These are phyloP conservation scores for Ceratocystis cubensis DNA, from an alignment of 2,329 filamentous ascomycete species.

Conservation along the genomic window DNA sequence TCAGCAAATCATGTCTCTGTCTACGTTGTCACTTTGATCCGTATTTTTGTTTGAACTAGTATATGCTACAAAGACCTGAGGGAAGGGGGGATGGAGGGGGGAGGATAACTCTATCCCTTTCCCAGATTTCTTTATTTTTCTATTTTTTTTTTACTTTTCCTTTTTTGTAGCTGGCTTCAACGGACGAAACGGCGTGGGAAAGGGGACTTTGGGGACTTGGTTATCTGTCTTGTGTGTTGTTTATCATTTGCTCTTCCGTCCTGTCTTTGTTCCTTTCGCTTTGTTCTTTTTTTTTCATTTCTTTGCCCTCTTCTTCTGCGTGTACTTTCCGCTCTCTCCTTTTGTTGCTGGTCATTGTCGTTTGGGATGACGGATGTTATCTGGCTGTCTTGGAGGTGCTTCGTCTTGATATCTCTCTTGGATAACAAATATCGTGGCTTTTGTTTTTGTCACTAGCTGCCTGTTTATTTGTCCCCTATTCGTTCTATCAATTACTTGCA, in stretches of 20 bases:
- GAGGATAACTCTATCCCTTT: conserved; percentile 4
- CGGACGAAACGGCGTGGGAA: not conserved
- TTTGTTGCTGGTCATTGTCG: not conserved
- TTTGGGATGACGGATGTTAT: not conserved
- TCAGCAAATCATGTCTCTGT: conserved; percentile 58
- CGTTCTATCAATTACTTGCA: not conserved
- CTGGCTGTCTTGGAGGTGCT: conserved; percentile 10
- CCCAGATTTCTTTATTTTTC: conserved; percentile 8
- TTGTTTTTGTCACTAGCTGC: not conserved
- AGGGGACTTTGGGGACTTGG: not conserved
- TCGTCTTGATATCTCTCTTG: conserved; percentile 9
- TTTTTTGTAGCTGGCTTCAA: not conserved
- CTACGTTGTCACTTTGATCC: conserved; percentile 38
- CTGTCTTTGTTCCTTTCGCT: not conserved
- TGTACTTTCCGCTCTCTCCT: not conserved
- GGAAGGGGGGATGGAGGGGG: not conserved
- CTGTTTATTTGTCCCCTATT: not conserved
- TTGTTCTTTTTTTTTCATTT: not conserved
- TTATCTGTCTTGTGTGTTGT: not conserved
- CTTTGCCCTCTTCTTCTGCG: not conserved
- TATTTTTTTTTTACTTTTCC: not conserved
- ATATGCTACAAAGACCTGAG: not conserved
- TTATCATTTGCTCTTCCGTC: not conserved
- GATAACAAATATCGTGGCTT: conserved; percentile 8
- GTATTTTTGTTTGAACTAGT: not conserved